Conservation (phyloP, 352 stramenopile genomes). For the Sclerospora graminicola region DNA sequence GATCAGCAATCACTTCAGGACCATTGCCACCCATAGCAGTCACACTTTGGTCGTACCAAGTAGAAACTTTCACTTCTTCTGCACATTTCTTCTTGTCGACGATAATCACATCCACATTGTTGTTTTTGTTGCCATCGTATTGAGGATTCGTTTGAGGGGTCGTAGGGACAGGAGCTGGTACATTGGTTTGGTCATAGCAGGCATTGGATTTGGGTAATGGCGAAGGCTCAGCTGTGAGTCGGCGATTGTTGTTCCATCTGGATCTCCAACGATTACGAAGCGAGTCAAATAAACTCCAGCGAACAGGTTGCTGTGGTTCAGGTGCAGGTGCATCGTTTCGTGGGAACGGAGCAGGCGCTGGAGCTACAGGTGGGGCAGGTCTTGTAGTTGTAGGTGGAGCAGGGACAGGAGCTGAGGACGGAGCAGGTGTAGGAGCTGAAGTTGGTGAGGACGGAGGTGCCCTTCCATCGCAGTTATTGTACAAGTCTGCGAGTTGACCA, state of each 20-base stretch:
- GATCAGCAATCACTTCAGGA: conserved; percentile 26
- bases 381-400: background rate
- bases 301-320: conserved; percentile 2
- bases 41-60: conserved; percentile 32
- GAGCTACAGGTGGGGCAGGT: background rate
- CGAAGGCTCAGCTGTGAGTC: conserved; percentile 11
- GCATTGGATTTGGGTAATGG: too few species aligned
- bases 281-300: conserved; percentile 1
- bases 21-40: conserved; percentile 21
- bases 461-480: conserved; percentile 29
- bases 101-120: conserved; percentile 28
- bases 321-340: conserved; percentile 1
- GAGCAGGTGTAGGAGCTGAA: background rate
- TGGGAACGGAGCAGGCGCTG: background rate
- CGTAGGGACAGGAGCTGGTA: background rate
- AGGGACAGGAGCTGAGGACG: background rate
- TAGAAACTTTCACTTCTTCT: conserved; percentile 18
- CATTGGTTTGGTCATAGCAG: too few species aligned
- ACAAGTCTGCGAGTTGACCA: conserved; percentile 31
- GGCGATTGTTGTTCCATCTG: conserved; percentile 1
- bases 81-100: conserved; percentile 8
- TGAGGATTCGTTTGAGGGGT: background rate
- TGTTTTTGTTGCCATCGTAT: conserved; percentile 13
- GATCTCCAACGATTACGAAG: conserved; percentile 11
- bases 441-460: conserved; percentile 6